Percentiles rank a stretch among this genome's conserved stretches.
Conservation (phyloP, 192 early-diverging fungal species). For the Coemansia sp. region DNA sequence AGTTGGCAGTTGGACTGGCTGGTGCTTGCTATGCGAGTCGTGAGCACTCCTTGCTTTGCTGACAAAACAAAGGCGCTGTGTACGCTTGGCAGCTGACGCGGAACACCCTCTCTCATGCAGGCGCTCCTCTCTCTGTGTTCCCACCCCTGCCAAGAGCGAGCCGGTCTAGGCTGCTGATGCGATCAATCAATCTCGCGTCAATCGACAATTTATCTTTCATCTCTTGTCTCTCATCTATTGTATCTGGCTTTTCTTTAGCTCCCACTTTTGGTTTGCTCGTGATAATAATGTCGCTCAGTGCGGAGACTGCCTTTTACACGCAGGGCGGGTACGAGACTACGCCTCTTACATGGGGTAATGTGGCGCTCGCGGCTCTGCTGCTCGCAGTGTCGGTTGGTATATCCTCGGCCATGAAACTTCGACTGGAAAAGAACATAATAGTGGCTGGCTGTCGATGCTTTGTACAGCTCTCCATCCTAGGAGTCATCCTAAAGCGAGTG, state of each 20-base stretch:
- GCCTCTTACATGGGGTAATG: slow-evolving; percentile 42
- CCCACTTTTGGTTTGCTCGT: background rate
- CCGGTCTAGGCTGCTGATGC: slow-evolving; percentile 1
- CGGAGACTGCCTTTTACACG: background rate
- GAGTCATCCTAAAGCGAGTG: slow-evolving; percentile 62
- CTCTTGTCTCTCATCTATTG: background rate
- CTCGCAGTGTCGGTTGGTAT: slow-evolving; percentile 29
- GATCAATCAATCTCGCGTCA: background rate
- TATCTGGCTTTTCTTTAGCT: background rate
- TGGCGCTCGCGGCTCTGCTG: slow-evolving; percentile 32
- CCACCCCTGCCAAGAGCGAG: background rate
- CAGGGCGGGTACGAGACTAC: background rate
- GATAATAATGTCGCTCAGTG: background rate
- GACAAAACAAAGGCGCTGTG: no score
- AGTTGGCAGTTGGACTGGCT: background rate
- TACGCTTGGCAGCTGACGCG: no score
- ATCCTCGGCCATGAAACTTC: slow-evolving; percentile 19
- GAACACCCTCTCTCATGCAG: no score
- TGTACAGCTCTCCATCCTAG: slow-evolving; percentile 76
- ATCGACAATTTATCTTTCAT: background rate
- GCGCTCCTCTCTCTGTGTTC: no score
- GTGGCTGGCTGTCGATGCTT: slow-evolving; percentile 68
- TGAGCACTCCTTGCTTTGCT: no score
- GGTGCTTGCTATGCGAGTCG: background rate
- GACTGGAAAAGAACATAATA: slow-evolving; percentile 53